Conservation (phyloP, 1,284 basidiomycete genomes). For the Malassezia vespertilionis region DNA sequence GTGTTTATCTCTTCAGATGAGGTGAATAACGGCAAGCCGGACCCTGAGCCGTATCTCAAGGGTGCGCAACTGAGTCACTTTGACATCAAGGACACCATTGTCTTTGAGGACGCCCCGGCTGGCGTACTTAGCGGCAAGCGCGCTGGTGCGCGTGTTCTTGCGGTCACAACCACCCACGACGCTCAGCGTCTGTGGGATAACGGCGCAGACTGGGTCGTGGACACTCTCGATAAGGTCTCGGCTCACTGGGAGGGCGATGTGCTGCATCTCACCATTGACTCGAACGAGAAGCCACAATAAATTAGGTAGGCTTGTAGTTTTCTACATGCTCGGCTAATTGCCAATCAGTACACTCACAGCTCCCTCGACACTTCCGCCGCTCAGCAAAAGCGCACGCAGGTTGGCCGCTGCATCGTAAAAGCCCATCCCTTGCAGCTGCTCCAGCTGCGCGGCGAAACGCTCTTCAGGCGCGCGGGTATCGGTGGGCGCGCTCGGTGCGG, state of each 20-base stretch:
- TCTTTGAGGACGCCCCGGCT: slow-evolving; percentile 45
- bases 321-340: neutral
- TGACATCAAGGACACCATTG: slow-evolving; percentile 33
- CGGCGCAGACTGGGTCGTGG: slow-evolving; percentile 38
- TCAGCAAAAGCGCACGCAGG: slow-evolving; percentile 34
- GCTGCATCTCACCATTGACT: slow-evolving; percentile 29
- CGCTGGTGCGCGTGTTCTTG: slow-evolving; percentile 40
- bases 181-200: slow-evolving; percentile 31
- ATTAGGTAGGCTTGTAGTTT: neutral
- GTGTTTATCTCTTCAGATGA: slow-evolving; percentile 42
- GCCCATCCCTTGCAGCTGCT: slow-evolving; percentile 43
- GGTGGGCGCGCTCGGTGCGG: neutral
- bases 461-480: slow-evolving; percentile 39
- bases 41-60: slow-evolving; percentile 41
- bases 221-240: slow-evolving; percentile 33
- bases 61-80: slow-evolving; percentile 28
- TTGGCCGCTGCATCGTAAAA: slow-evolving; percentile 39
- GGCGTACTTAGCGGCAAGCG: slow-evolving; percentile 35
- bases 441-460: slow-evolving; percentile 37
- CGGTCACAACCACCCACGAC: slow-evolving; percentile 36
- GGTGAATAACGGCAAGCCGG: slow-evolving; percentile 38
- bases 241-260: slow-evolving; percentile 35
- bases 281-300: slow-evolving; percentile 23
- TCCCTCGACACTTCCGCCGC: slow-evolving; percentile 37
- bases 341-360: slow-evolving; percentile 33